These are phyloP conservation scores for Lactarius psammicola DNA, from an alignment of 768 basidiomycete genomes.

Conservation along the genomic window DNA sequence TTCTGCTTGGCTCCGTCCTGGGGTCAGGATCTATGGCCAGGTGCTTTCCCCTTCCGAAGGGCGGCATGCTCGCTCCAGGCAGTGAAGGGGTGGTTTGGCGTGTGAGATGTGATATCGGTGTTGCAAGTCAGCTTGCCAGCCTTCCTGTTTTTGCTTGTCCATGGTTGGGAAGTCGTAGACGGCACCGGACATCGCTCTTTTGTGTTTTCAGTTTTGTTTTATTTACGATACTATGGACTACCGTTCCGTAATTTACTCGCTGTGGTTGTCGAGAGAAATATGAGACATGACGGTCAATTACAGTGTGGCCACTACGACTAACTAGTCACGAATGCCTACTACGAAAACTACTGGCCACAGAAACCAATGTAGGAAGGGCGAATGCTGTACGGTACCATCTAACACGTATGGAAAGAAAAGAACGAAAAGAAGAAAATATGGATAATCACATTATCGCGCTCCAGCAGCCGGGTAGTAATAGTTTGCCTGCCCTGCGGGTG, in stretches of 20 bases:
- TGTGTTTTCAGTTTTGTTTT: background rate
- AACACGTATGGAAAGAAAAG: background rate
- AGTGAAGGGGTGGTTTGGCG: conserved; percentile 37
- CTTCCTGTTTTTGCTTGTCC: background rate
- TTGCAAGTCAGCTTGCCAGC: conserved; percentile 33
- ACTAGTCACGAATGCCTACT: conserved; percentile 1
- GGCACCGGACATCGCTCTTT: conserved; percentile 30
- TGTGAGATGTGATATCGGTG: conserved; percentile 31
- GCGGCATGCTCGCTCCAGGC: conserved; percentile 30
- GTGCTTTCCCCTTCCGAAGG: conserved; percentile 35
- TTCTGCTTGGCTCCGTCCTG: conserved; percentile 31
- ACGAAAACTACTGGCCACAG: background rate
- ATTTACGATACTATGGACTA: background rate
- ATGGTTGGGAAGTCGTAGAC: conserved; percentile 35
- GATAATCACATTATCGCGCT: conserved; percentile 17
- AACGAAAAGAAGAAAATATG: background rate
- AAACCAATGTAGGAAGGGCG: conserved; percentile 14
- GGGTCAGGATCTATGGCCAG: conserved; percentile 31
- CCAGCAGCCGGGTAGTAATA: conserved; percentile 31
- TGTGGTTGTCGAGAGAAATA: background rate
- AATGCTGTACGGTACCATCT: conserved; percentile 22
- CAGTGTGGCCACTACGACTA: conserved; percentile 1
- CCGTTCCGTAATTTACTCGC: background rate
- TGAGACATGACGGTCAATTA: conserved; percentile 18
- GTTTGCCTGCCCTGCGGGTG: conserved; percentile 30